A percentile compares a stretch with the other conserved stretches of the same genome.
Conservation (phyloP, 345 rosid genomes). For the Salix suchowensis region DNA sequence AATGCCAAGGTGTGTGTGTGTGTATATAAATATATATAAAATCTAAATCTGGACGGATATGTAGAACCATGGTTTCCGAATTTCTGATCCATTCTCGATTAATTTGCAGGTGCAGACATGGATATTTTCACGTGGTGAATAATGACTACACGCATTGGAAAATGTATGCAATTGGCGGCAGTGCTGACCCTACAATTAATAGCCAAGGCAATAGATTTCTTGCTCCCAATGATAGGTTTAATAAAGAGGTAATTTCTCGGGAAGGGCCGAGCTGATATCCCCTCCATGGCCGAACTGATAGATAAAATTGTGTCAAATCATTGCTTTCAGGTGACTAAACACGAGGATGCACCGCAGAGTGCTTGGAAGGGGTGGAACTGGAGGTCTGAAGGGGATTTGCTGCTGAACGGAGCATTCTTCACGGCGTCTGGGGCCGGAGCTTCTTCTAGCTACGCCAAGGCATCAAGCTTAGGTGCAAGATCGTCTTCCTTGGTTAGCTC, state of each 20-base stretch:
- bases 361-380: slow-evolving; percentile 29
- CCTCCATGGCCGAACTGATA: too few relatives aligned
- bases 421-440: slow-evolving; percentile 17
- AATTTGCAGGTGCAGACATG: slow-evolving; percentile 25
- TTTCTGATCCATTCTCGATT: background rate
- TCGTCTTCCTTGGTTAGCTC: slow-evolving; percentile 22
- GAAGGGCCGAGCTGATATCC: background rate
- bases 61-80: background rate
- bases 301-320: background rate
- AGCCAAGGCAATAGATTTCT: slow-evolving; percentile 34
- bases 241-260: slow-evolving; percentile 19
- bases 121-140: slow-evolving; percentile 33
- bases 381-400: slow-evolving; percentile 28
- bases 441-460: slow-evolving; percentile 26
- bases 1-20: slow-evolving; percentile 19
- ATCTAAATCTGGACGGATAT: background rate
- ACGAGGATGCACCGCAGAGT: slow-evolving; percentile 19
- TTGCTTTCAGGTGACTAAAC: slow-evolving; percentile 22
- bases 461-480: slow-evolving; percentile 27
- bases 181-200: slow-evolving; percentile 32
- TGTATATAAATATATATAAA: background rate
- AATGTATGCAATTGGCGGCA: slow-evolving; percentile 34
- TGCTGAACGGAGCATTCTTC: slow-evolving; percentile 27
- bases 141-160: slow-evolving; percentile 29
- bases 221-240: slow-evolving; percentile 22